phyloP scores from a whole-genome alignment of 1,284 basidiomycete species.

The Phellopilus nigrolimitatus region DNA sequence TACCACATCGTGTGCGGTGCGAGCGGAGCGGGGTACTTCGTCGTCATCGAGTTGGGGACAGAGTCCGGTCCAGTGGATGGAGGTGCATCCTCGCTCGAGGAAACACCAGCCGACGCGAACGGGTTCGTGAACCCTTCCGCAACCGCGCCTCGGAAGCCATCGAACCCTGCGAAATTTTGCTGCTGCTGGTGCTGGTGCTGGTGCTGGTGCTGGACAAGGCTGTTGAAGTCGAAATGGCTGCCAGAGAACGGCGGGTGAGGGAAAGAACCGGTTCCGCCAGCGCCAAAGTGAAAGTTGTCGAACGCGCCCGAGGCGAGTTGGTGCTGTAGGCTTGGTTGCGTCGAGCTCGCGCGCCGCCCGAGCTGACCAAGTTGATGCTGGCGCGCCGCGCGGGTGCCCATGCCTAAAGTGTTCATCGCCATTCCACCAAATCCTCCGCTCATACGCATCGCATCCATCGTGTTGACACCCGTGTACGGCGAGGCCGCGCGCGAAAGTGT shows the following conservation, averaged over 20 bases:
- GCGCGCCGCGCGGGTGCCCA: conserved; percentile 16
- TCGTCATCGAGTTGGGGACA: background rate
- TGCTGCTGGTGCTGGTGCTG: conserved; percentile 5
- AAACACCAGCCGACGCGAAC: conserved; percentile 1
- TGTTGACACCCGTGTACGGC: conserved; percentile 2
- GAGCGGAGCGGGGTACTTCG: conserved; percentile 3
- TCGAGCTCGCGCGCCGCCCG: conserved; percentile 19
- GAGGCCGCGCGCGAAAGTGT: conserved; percentile 15
- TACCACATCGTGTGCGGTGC: conserved; percentile 15
- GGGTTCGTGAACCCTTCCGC: conserved; percentile 17
- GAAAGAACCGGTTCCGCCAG: background rate
- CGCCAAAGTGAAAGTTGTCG: conserved; percentile 5
- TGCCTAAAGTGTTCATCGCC: conserved; percentile 6
- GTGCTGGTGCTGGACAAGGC: background rate
- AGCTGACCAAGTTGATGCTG: conserved; percentile 17
- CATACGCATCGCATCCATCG: conserved; percentile 14
- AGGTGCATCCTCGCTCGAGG: background rate
- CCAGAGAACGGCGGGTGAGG: background rate
- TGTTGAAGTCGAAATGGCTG: conserved; percentile 1
- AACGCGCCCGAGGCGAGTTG: conserved; percentile 12
- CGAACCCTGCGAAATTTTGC: background rate
- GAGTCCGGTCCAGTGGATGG: background rate
- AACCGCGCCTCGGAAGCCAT: conserved; percentile 12
- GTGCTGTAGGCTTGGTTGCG: conserved; percentile 18
- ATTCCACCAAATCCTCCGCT: background rate